Evolutionary conservation across 2,329 filamentous ascomycete genomes (phyloP), one percentile per base, ranked within the genome.

Genomic region (Colletotrichum gloeosporioides): DNA sequence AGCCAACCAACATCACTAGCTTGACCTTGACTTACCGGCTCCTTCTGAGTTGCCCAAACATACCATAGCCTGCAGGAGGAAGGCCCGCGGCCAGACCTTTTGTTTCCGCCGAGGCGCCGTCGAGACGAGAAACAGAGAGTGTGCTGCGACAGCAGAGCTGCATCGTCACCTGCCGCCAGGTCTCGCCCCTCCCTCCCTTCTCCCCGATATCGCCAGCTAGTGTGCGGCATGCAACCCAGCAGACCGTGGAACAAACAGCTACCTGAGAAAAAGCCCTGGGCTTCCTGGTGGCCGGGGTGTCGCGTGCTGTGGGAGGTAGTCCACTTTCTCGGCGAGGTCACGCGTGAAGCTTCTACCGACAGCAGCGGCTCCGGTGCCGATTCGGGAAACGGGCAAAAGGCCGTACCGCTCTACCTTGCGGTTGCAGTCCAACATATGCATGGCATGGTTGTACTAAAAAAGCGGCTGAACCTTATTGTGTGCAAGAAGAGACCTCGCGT

Each of bases 321-420:
- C 73, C 73, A 73, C 73, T 67, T 73, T 75, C 73, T 75, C 73
- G 73, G 69, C 69, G n/a, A 15, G 55, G 36, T 25, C 57, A 68
- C 69, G 64, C 49, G 29, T 31, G 36, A 57, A 31, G 27, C 25
- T 32, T 36, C 62, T 32, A 39, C 62, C 73, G 53, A 75, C 53
- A 63, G 15, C 73, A n/a, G 71, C 59, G 59, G 44, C 22, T 53
- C 69, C 63, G 73, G 31, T 36, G 53, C 55, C 55, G 73, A 72
- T 39, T 75, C 39, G 62, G 73, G 32, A 16, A 72, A 27, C 25
- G 69, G 73, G 8, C 15, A 63, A 32, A 72, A 72, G 10, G 49
- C 39, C 62, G 73, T 15, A 39, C 25, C 57, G 25, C 61, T 31
- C 16, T 22, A 39, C 34, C 55, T 49, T 53, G 27, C 8, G n/a